These are phyloP conservation scores for Xylaria sp. DNA, from an alignment of 495 filamentous ascomycete species.

Conservation along the genomic window DNA sequence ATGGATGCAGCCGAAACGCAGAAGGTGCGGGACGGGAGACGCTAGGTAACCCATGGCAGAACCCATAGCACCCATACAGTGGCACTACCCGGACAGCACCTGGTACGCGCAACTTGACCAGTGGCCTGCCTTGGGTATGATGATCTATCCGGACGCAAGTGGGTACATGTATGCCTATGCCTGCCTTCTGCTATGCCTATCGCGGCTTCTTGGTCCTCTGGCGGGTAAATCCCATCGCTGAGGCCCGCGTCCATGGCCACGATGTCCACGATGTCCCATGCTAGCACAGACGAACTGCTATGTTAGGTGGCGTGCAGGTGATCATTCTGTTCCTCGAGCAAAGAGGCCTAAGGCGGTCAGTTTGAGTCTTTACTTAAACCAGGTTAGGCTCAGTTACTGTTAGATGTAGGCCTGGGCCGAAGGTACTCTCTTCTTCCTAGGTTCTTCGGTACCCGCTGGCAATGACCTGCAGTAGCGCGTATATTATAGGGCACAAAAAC, in stretches of 20 bases:
- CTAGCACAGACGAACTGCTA: neutral
- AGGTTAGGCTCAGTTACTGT: constrained; percentile 1
- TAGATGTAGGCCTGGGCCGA: neutral
- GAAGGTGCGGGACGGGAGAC: constrained; percentile 15
- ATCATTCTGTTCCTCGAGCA: constrained; percentile 9
- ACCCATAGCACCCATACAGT: neutral
- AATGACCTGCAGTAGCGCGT: constrained; percentile 31
- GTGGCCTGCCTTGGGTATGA: too few species aligned
- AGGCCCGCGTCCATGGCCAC: neutral
- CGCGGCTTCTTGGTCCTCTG: neutral
- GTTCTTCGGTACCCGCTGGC: constrained; percentile 7
- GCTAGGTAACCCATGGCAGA: neutral
- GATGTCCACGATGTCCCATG: neutral
- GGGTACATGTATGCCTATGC: neutral
- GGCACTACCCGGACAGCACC: constrained; percentile 10
- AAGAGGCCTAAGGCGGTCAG: constrained; percentile 17
- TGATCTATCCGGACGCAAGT: neutral
- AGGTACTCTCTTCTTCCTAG: constrained; percentile 1
- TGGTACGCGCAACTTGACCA: constrained; percentile 9
- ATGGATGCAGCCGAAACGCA: constrained; percentile 23
- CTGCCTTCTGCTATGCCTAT: neutral
- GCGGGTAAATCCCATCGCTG: neutral
- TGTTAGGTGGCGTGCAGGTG: constrained; percentile 7
- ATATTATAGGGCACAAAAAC: constrained; percentile 12
- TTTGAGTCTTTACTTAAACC: constrained; percentile 15